Conservation (phyloP, 1,139 yeast species). For the Pichia terricola region DNA sequence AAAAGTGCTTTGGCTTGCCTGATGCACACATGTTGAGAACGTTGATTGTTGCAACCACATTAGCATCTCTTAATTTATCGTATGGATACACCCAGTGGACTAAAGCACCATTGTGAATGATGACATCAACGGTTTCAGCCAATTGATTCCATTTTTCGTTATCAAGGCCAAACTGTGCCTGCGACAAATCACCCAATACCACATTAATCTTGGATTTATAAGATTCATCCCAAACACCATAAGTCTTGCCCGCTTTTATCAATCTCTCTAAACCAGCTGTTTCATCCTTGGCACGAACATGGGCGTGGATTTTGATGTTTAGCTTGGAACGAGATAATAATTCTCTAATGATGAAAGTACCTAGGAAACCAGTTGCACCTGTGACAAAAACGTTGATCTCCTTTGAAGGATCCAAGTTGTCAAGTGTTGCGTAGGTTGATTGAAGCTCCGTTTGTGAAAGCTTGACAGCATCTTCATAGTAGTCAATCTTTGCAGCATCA, state of each 20-base stretch:
- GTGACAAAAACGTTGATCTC: conserved; percentile 70
- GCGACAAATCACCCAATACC: conserved; percentile 75
- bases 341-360: conserved; percentile 77
- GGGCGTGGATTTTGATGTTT: conserved; percentile 62
- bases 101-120: conserved; percentile 93
- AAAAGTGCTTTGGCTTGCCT: conserved; percentile 79
- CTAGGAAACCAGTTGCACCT: conserved; percentile 95
- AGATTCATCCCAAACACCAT: conserved; percentile 72
- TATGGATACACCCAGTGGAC: conserved; percentile 99
- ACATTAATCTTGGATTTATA: conserved; percentile 54
- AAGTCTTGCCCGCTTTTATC: conserved; percentile 66
- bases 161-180: conserved; percentile 61
- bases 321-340: conserved; percentile 42
- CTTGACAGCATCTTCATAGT: conserved; percentile 65
- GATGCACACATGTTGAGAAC: conserved; percentile 66
- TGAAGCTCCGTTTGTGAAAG: conserved; percentile 39
- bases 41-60: conserved; percentile 80
- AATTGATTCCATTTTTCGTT: conserved; percentile 49
- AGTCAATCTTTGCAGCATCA: conserved; percentile 32
- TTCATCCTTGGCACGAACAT: conserved; percentile 75
- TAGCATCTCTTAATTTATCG: conserved; percentile 81
- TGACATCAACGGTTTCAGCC: conserved; percentile 57
- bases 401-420: conserved; percentile 27
- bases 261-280: conserved; percentile 69
- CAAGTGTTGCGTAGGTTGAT: conserved; percentile 31